phyloP scores from a whole-genome alignment of 2,329 filamentous ascomycete species.

The Ophiosphaerella korrae region DNA sequence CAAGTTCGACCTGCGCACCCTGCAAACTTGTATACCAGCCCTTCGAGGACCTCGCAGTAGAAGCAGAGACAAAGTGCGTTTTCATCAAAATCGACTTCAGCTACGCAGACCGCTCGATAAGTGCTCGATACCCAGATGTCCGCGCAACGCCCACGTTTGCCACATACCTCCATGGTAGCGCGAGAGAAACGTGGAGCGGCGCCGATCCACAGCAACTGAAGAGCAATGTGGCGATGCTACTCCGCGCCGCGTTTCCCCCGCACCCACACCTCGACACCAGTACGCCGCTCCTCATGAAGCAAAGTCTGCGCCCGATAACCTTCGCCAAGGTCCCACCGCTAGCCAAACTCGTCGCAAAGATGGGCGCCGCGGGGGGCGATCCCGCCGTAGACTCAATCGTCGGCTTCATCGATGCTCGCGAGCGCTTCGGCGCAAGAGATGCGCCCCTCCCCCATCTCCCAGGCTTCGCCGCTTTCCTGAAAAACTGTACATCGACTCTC shows the following conservation, averaged over 20 bases:
- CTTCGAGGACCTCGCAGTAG: constrained; percentile 78
- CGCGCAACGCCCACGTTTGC: constrained; percentile 86
- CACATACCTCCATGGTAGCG: constrained; percentile 76
- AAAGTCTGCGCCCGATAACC: constrained; percentile 69
- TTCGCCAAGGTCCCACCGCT: constrained; percentile 83
- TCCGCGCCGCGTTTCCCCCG: constrained; percentile 74
- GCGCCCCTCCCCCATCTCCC: constrained; percentile 73
- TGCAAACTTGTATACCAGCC: constrained; percentile 83
- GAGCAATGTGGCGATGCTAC: constrained; percentile 72
- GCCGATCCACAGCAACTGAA: constrained; percentile 71
- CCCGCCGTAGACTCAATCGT: constrained; percentile 68
- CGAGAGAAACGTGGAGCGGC: constrained; percentile 81
- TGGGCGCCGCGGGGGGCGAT: constrained; percentile 67
- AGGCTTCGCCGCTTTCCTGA: constrained; percentile 67
- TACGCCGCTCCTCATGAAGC: constrained; percentile 71
- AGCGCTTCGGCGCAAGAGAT: constrained; percentile 64
- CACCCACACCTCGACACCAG: constrained; percentile 77
- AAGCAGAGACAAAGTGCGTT: constrained; percentile 68
- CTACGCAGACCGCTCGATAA: constrained; percentile 55
- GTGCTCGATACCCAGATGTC: constrained; percentile 65
- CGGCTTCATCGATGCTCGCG: constrained; percentile 70
- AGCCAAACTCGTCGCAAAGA: constrained; percentile 78
- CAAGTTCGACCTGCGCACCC: constrained; percentile 81
- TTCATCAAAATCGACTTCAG: constrained; percentile 86
- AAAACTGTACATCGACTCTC: constrained; percentile 59